Evolutionary conservation across 163 green algal species (phyloP), one percentile per base, ranked within the genome.

Genomic region (Scenedesmus sp.): DNA sequence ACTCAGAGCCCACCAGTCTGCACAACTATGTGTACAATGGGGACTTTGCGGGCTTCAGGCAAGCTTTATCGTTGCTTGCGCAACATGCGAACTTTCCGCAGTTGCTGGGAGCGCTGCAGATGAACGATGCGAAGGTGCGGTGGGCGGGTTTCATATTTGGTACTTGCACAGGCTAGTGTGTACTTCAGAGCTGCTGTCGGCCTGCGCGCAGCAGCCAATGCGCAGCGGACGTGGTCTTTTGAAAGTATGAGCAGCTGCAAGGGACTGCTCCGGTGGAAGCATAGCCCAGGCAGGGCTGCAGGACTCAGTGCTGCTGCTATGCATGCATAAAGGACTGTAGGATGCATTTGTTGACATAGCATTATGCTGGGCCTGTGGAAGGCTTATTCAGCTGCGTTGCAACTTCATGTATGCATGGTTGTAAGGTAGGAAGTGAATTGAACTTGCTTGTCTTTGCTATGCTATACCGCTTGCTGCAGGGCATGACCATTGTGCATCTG

Each of bases 401-500:
- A 53, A 53, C 10, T 53, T 6, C 53, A 65, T 65, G 53, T 3
- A 65, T 26, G 13, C 15, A 65, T 6, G 53, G 3, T 30, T 65
- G 46, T 53, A n/a, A n/a, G n/a, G n/a, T n/a, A n/a, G n/a, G n/a
- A n/a, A n/a, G n/a, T n/a, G n/a, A n/a, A n/a, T n/a, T n/a, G n/a
- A n/a, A n/a, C n/a, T n/a, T n/a, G n/a, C n/a, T n/a, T n/a, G n/a
- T n/a, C 65, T 72, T 20, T 33, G 59, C 59, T 33, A 24, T 40
- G 26, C 4, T 40, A 9, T 30, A 40, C 26, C 20, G 22, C 30
- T 18, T 76, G 65, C n/a, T 85, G 87, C 78, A 91, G 87, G 87
- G 87, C 53, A 82, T 91, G 56, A 91, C 87, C 12, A 65, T 91
- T 49, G 56, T 56, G 13, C 78, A 87, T 59, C 78, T 91, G 22